Evolutionary conservation across 176 grass and related monocot species (phyloP), one percentile per base, ranked within the genome.

Genomic region (Avena insularis): DNA sequence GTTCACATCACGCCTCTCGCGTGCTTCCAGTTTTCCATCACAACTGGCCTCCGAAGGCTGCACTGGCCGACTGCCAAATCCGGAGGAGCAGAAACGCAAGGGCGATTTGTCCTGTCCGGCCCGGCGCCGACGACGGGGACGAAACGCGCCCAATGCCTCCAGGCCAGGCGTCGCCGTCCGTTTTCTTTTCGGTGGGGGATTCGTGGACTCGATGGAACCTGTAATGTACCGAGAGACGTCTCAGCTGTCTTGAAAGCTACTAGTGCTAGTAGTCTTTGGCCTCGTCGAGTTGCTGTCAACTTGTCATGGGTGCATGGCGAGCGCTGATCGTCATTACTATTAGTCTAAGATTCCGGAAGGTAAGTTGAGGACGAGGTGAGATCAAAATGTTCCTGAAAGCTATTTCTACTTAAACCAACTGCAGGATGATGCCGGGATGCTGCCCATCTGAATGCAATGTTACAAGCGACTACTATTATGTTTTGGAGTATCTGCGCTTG

Each of bases 1-100:
- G 60, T 82, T 77, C 86, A 57, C 79, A 57, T 77, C 60, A 13
- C 36, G 12, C 68, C 71, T 6, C 0, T 16, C 45, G 71, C 25
- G 23, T 76, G 48, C 53, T 15, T 19, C 55, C 77, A 25, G 9
- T 79, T 35, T 71, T 23, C 5, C 2, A 62, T 50, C 46, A 17
- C 48, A 51, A 35, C 33, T 35, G 33, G 10, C 7, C 5, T 43
- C 56, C 0, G 56, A 25, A 79, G 77, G 53, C 50, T 21, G 60
- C 47, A 4, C 62, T 66, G 46, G 83, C 15, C 74, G 9, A 19
- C 4, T 38, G 62, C 61, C 46, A 23, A 60, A 21, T 15, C 54
- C 35, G 53, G 57, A 31, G 12, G 29, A 0, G 60, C 31, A 14
- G 20, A 63, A 75, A 43, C 3, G 56, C 36, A 57, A 9, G 49